Conservation (phyloP, 2,329 filamentous ascomycete species). For the Colletotrichum sp. region DNA sequence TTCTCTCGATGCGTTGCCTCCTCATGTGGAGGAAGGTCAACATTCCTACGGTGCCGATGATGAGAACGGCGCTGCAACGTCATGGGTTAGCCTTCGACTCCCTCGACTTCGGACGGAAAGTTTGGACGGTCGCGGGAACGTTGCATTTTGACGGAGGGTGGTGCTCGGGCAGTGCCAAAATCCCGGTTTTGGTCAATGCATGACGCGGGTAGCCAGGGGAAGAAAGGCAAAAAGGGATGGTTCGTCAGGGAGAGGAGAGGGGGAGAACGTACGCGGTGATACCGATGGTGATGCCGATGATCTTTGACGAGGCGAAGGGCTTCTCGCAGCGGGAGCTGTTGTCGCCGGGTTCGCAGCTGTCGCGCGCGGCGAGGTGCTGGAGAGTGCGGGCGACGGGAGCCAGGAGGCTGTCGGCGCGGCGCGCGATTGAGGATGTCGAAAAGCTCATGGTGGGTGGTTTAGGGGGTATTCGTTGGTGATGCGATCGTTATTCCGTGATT, state of each 20-base stretch:
- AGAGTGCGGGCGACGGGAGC: neutral
- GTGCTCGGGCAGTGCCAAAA: neutral
- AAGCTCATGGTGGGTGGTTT: neutral
- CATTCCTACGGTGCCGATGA: neutral
- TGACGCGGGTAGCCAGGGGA: neutral
- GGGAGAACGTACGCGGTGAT: constrained; percentile 4
- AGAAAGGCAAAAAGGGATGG: neutral
- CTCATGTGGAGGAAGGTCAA: constrained; percentile 6
- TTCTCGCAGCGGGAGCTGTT: constrained; percentile 10
- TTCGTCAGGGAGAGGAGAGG: neutral
- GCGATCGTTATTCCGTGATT: neutral
- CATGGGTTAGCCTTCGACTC: neutral
- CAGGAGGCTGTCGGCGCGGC: constrained; percentile 1
- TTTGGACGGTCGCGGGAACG: neutral
- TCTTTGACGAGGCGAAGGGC: constrained; percentile 8
- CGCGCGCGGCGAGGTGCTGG: neutral
- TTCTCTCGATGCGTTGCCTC: neutral
- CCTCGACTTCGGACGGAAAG: neutral
- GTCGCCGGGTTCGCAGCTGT: constrained; percentile 2
- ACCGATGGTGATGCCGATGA: constrained; percentile 8
- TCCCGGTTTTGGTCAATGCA: neutral
- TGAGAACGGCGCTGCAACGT: constrained; percentile 7
- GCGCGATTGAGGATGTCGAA: neutral
- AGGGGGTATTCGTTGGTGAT: neutral
- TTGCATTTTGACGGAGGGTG: neutral